Evolutionary conservation across 2,329 filamentous ascomycete genomes (phyloP), one percentile per base, ranked within the genome.

Genomic region (Fonsecaea multimorphosa): DNA sequence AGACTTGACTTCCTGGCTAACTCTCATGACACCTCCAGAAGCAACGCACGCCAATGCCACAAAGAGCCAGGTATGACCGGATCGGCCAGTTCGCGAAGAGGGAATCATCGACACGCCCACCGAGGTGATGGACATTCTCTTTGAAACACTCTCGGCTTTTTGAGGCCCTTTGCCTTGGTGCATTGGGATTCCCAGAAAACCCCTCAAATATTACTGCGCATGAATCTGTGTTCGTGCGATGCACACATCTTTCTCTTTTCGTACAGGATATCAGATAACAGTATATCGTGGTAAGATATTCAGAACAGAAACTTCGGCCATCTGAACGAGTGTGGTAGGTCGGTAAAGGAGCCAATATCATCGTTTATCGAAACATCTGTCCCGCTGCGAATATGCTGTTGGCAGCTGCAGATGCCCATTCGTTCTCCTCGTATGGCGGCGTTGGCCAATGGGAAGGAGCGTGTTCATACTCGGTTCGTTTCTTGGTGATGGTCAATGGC

Each of bases 401-500:
- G 11, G 92, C 87, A 32, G 92, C 91, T 49, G 91, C 89, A 8
- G 90, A 88, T 19, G 90, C 92, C 94, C 93, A 98, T 76, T 97
- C 93, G 69, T 89, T 89, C 73, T 96, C 93, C 74, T 97, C 93
- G 72, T 97, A 97, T 2, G 95, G 94, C 24, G 95, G 95, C 16
- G 95, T 98, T 2, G 93, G 94, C 90, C 93, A 97, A 79, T 97
- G 95, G 44, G 88, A 84, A 61, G 83, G 79, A 24, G 82, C 80
- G 62, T 80, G 75, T 61, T 83, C 79, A 70, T 85, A 77, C 67
- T 83, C 79, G 12, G 78, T 80, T 73, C 82, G 81, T 53, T 86
- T 85, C 75, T 87, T 87, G 73, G 84, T 83, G 61, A 91, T 87
- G 71, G 91, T 85, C 69, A 93, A 78, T 11, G 91, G 91, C 77